Base-by-base conservation (phyloP, 2,329 filamentous ascomycete genomes). In the Colletotrichum incanum region DNA sequence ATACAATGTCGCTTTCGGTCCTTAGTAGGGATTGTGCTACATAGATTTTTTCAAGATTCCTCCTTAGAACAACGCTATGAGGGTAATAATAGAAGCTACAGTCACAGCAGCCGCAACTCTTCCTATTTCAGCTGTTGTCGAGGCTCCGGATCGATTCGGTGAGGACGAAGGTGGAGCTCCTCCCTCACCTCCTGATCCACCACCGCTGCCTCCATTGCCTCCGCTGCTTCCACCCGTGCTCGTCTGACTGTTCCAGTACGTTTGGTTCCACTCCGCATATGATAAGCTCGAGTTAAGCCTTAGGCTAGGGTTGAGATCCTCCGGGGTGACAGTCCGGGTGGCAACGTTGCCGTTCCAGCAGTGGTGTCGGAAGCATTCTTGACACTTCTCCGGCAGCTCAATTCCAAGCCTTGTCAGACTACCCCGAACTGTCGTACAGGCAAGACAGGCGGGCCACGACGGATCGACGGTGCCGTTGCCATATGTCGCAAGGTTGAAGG, bases 371-470 rank as follows among this genome's bases (percentile, higher is more conserved):
- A 79, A 79, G 14, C 78, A 79, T 26, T 75, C 45, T 12, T 71
- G 67, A 52, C 78, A 79, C 31, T 78, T 74, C 3, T 39, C 63
- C 0, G 78, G 78, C 5, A 76, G 3, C 1, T 75, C 63, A 1
- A 76, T 66, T 5, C 62, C 58, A 3, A 68, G 41, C 0, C 78
- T 72, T 72, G 88, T 84, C 69, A 95, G 86, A 71, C 91, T 94
- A 60, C 94, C 88, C 65, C 87, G 89, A 23, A 98, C 84, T 4
- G 96, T 90, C 0, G 94, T 95, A 80, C 95, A 98, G 5, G 90
- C 93, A 1, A 96, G 91, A 76, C 95, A 98, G 0, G 90, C 86
- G 0, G 91, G 86, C 94, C 95, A 98, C 58, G 91, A 80, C 0
- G 81, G 76, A 78, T 96, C 92, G 1, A 91, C 77, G 0, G 93